phyloP scores from a whole-genome alignment of 805 yeast genomes.

The Lipomyces spencermartinsiae region DNA sequence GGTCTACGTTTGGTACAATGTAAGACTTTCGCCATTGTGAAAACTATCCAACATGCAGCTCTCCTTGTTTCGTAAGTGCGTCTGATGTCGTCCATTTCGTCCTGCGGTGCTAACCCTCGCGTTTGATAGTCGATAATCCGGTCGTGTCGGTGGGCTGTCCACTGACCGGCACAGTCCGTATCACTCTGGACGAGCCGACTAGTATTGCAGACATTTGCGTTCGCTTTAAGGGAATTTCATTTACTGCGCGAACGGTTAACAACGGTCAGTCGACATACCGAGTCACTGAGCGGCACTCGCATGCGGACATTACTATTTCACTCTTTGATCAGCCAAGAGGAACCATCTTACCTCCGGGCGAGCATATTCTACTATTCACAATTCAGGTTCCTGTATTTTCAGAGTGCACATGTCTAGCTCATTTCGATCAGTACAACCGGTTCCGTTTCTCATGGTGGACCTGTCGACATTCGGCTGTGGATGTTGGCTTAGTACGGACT shows the following conservation, averaged over 20 bases:
- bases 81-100: not conserved
- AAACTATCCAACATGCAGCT: not conserved
- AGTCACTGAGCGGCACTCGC: conserved; percentile 12
- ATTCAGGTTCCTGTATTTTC: conserved; percentile 21
- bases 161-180: conserved; percentile 12
- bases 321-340: conserved; percentile 3
- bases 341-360: conserved; percentile 11
- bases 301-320: conserved; percentile 9
- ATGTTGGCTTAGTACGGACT: conserved; percentile 7
- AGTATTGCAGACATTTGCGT: conserved; percentile 19
- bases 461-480: not conserved
- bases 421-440: conserved; percentile 4
- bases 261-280: not conserved
- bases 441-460: not conserved
- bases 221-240: conserved; percentile 25
- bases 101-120: not conserved
- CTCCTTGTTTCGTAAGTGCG: not conserved
- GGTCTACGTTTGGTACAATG: too few species aligned
- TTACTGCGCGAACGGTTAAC: conserved; percentile 9
- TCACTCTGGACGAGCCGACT: conserved; percentile 17
- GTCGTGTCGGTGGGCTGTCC: conserved; percentile 20
- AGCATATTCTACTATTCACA: conserved; percentile 7
- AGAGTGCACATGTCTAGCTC: conserved; percentile 12
- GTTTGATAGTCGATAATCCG: conserved; percentile 14
- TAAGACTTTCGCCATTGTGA: too few species aligned